Percentiles rank a stretch among this genome's conserved stretches.
phyloP scores from a whole-genome alignment of 78 protist species.

The Chrysochromulina parva region DNA sequence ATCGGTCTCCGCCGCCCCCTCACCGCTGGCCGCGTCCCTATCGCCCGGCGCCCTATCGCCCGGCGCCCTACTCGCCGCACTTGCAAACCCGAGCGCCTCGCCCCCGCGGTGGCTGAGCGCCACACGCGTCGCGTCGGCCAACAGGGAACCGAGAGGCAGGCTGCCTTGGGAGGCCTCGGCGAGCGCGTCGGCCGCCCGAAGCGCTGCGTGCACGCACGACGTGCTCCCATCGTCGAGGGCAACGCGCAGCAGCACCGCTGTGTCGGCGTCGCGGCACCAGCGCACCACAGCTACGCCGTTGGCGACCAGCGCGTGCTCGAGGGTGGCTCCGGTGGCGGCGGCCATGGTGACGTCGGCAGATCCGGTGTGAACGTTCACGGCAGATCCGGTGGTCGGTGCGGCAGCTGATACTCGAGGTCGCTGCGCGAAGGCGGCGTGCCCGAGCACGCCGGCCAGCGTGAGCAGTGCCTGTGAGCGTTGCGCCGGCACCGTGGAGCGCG shows the following conservation, averaged over 20 bases:
- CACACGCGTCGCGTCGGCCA: not conserved
- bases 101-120: not conserved
- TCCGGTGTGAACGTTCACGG: too few relatives aligned
- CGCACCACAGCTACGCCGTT: not conserved
- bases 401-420: too few relatives aligned
- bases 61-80: too few relatives aligned
- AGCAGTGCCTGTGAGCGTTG: slow-evolving; percentile 22
- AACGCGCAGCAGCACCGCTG: not conserved
- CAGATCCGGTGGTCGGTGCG: too few relatives aligned
- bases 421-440: not conserved
- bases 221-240: not conserved
- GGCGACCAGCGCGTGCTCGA: too few relatives aligned
- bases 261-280: not conserved
- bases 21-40: not conserved
- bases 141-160: not conserved
- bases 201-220: not conserved
- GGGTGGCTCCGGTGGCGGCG: too few relatives aligned
- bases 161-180: not conserved
- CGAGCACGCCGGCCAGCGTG: not conserved
- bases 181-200: not conserved
- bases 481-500: slow-evolving; percentile 28
- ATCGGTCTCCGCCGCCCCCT: not conserved
- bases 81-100: too few relatives aligned
- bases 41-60: too few relatives aligned
- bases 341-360: too few relatives aligned